Evolutionary conservation across 192 early-diverging fungal genomes (phyloP).

Genomic region (Geosiphon pyriformis): DNA sequence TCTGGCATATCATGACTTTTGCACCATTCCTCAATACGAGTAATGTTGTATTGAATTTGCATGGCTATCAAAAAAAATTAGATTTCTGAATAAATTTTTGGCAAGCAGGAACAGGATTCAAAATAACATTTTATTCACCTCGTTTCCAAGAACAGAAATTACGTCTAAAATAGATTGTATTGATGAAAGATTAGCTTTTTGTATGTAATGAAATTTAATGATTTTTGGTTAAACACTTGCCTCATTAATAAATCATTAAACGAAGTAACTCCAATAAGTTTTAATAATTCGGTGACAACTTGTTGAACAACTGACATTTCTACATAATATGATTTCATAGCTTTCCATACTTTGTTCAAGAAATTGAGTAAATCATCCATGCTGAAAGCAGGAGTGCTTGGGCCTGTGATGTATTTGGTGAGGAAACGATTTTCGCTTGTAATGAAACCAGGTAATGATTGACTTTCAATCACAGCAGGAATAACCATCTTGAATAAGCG

Average conservation of each 20-base stretch:
- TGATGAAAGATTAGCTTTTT: neutral
- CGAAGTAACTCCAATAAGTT: slow-evolving; percentile 90
- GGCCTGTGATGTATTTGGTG: slow-evolving; percentile 79
- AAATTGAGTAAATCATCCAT: slow-evolving; percentile 95
- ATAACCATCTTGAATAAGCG: slow-evolving; percentile 90
- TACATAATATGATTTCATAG: slow-evolving; percentile 97
- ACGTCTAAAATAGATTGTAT: slow-evolving; percentile 46
- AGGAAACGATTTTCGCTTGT: slow-evolving; percentile 89
- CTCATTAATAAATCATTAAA: slow-evolving; percentile 97
- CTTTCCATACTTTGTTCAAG: slow-evolving; percentile 89
- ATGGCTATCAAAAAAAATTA: slow-evolving; percentile 56
- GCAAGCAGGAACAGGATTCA: neutral
- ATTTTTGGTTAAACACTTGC: neutral
- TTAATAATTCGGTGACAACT: slow-evolving; percentile 91
- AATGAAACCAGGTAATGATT: slow-evolving; percentile 90
- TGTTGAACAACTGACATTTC: slow-evolving; percentile 87
- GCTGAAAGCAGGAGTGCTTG: slow-evolving; percentile 71
- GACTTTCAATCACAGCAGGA: slow-evolving; percentile 93
- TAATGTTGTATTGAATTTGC: slow-evolving; percentile 99
- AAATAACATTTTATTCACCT: slow-evolving; percentile 37
- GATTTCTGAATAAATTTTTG: too few species aligned
- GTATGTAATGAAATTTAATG: neutral
- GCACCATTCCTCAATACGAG: slow-evolving; percentile 98
- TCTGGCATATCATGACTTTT: slow-evolving; percentile 91
- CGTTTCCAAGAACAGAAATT: slow-evolving; percentile 99